A percentile compares a stretch with the other conserved stretches of the same genome.
These are phyloP conservation scores for Mycena citricolor DNA, from an alignment of 1,284 basidiomycete genomes.

Conservation along the genomic window DNA sequence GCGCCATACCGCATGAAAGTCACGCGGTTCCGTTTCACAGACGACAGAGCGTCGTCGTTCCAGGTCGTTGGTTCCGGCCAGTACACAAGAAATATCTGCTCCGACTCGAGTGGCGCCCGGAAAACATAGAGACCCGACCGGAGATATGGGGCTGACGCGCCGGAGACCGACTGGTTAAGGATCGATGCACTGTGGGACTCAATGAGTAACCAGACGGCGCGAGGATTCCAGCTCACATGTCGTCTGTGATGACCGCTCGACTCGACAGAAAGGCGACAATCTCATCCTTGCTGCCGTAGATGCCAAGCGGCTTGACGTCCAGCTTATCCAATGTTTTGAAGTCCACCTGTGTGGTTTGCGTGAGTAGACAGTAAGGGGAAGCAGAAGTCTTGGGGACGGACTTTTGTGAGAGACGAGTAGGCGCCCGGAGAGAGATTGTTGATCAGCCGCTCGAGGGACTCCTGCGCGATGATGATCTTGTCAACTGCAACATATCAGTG, in stretches of 20 bases:
- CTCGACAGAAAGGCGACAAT: conserved; percentile 45
- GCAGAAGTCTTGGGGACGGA: background rate
- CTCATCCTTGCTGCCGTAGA: conserved; percentile 54
- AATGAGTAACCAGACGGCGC: background rate
- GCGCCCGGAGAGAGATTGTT: conserved; percentile 47
- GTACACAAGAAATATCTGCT: conserved; percentile 48
- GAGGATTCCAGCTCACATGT: conserved; percentile 32
- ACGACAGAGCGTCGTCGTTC: conserved; percentile 46
- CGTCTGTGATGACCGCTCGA: conserved; percentile 35
- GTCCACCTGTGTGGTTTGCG: conserved; percentile 35
- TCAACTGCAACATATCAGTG: conserved; percentile 39
- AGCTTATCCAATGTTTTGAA: conserved; percentile 48
- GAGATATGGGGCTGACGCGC: conserved; percentile 32
- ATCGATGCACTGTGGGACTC: conserved; percentile 4
- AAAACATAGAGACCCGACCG: conserved; percentile 54
- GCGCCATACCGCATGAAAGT: conserved; percentile 57
- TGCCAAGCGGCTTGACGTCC: conserved; percentile 47
- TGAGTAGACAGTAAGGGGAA: background rate
- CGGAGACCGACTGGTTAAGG: conserved; percentile 24
- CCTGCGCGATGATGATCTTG: conserved; percentile 58
- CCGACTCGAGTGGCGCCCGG: conserved; percentile 15
- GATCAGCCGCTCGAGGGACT: conserved; percentile 43
- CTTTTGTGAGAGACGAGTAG: conserved; percentile 47
- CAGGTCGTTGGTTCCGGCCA: conserved; percentile 66
- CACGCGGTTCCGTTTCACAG: conserved; percentile 50